Evolutionary conservation across 768 basidiomycete genomes (phyloP).

Genomic region (Lactarius quietus): DNA sequence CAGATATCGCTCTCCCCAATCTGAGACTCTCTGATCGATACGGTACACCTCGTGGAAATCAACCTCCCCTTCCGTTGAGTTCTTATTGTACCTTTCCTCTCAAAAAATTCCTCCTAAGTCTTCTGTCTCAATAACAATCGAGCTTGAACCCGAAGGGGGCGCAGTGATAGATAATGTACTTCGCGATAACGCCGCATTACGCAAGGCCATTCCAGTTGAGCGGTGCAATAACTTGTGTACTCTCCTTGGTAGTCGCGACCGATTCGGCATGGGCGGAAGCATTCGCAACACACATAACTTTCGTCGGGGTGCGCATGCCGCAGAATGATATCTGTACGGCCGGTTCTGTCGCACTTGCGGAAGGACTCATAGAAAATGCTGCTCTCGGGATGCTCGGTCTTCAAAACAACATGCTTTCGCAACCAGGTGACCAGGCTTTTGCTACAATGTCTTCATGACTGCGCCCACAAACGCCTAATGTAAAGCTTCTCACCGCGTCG

Average conservation of each 20-base stretch:
- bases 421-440: conserved; percentile 51
- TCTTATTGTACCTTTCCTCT: no score
- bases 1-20: no score
- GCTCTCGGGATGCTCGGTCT: conserved; percentile 77
- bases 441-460: conserved; percentile 71
- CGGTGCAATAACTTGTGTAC: conserved; percentile 63
- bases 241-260: conserved; percentile 90
- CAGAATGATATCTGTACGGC: conserved; percentile 97
- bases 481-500: no score
- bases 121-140: conserved; percentile 93
- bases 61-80: no score
- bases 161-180: conserved; percentile 81
- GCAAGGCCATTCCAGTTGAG: conserved; percentile 56
- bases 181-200: conserved; percentile 59
- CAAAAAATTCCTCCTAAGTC: not conserved
- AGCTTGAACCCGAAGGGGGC: conserved; percentile 91
- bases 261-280: conserved; percentile 79
- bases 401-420: conserved; percentile 84
- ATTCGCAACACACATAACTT: conserved; percentile 76
- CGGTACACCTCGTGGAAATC: no score
- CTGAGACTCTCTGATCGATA: no score
- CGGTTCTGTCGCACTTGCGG: conserved; percentile 76
- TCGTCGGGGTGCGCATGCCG: conserved; percentile 88
- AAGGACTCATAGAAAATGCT: conserved; percentile 66
- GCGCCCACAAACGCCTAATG: conserved; percentile 67